Base-by-base conservation (phyloP, 2,329 filamentous ascomycete genomes). In the Colletotrichum paranaense region DNA sequence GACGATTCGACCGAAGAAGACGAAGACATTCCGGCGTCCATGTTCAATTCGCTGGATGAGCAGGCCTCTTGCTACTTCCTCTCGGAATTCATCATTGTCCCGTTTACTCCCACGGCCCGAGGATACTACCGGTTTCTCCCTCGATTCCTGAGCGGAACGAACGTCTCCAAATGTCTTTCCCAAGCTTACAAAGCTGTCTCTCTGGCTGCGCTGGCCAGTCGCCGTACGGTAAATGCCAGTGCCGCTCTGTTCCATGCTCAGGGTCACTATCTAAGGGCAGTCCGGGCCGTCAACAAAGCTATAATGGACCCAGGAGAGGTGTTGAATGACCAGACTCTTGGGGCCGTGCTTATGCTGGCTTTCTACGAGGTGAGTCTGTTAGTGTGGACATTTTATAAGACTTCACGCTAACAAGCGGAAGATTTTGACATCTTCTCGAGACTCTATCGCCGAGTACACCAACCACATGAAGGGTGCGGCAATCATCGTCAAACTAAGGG, bases 381-480 rank as follows among this genome's bases (percentile, higher is more conserved):
- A 3, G 0, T 26, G n/a, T 26, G 38, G 32, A 49, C 3, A 7
- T 49, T n/a, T 5, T 14, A 35, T 4, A 7, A 4, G 5, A 3
- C 22, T 1, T 1, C 5, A 4, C 12, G 12, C 55, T 74, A 55
- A 75, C 14, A 4, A 5, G 4, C 14, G 1, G 2, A 24, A 77
- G 76, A 73, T 75, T 3, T 28, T 77, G 59, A 73, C 73, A 9
- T 72, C 74, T 6, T 74, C 75, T 32, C 71, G 70, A 16, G 56
- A 73, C 26, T 73, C 75, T 19, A 75, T 77, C 14, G 60, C 63
- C 1, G 76, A 76, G 42, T 77, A 77, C 24, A 71, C 73, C 9
- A 75, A 76, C 46, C 76, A 77, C 60, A 75, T 77, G 68, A 77
- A 77, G 46, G 76, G 76, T 32, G 76, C 76, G 14, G 76, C 76